A percentile compares a stretch with the other conserved stretches of the same genome.
These are phyloP conservation scores for Myxozyma mucilagina DNA, from an alignment of 805 yeast genomes.

Conservation along the genomic window DNA sequence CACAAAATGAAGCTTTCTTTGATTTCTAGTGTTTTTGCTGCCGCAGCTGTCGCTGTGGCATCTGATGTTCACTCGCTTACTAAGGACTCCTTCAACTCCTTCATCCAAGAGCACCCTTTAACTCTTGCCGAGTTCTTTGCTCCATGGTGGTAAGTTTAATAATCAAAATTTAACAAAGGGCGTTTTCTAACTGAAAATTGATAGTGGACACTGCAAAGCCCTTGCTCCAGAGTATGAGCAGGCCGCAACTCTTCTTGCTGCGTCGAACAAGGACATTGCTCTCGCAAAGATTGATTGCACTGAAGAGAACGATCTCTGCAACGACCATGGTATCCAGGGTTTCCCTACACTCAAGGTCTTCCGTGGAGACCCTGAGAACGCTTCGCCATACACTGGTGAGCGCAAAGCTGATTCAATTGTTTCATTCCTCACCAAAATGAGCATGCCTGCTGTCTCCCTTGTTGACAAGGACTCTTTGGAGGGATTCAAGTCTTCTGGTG, in stretches of 20 bases:
- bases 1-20: slow-evolving; percentile 21
- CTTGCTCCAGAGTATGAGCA: slow-evolving; percentile 76
- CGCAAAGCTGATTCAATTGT: slow-evolving; percentile 79
- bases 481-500: slow-evolving; percentile 47
- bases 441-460: slow-evolving; percentile 71
- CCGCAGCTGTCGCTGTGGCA: slow-evolving; percentile 47
- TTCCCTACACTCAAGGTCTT: slow-evolving; percentile 83
- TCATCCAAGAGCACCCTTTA: slow-evolving; percentile 69
- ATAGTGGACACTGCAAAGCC: slow-evolving; percentile 81
- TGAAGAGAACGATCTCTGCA: slow-evolving; percentile 70
- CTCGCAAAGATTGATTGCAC: slow-evolving; percentile 87
- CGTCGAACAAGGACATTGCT: slow-evolving; percentile 61
- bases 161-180: no score
- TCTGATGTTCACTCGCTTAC: slow-evolving; percentile 85
- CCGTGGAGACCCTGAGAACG: slow-evolving; percentile 51
- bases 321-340: slow-evolving; percentile 67
- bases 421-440: slow-evolving; percentile 74
- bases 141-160: slow-evolving; percentile 65
- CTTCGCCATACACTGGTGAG: slow-evolving; percentile 76
- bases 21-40: slow-evolving; percentile 16
- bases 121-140: slow-evolving; percentile 88
- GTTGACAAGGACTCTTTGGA: slow-evolving; percentile 53
- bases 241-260: slow-evolving; percentile 67
- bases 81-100: slow-evolving; percentile 61
- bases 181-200: background rate